Conservation (phyloP, 179 eudicot species). For the Silene coronaria region DNA sequence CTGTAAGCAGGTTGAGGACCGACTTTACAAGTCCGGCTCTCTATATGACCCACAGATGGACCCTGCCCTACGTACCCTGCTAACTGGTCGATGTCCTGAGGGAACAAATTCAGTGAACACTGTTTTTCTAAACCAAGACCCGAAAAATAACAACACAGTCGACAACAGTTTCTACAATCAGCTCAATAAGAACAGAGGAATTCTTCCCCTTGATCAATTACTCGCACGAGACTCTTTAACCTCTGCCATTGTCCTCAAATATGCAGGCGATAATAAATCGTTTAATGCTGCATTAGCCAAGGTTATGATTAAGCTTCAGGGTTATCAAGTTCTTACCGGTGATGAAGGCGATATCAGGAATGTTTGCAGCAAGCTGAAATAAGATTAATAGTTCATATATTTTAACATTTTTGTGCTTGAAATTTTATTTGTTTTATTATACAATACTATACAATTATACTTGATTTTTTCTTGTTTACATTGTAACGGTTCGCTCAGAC, state of each 20-base stretch:
- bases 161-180: constrained; percentile 44
- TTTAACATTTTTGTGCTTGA: too few relatives aligned
- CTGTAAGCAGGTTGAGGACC: constrained; percentile 26
- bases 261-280: constrained; percentile 4
- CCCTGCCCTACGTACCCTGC: constrained; percentile 20
- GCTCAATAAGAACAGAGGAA: constrained; percentile 26
- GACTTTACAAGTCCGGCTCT: constrained; percentile 25
- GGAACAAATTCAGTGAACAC: constrained; percentile 10
- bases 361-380: constrained; percentile 23
- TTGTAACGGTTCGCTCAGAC: too few relatives aligned
- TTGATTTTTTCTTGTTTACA: too few relatives aligned
- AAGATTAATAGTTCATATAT: neutral
- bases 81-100: constrained; percentile 29
- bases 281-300: constrained; percentile 17
- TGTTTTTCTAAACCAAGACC: constrained; percentile 37
- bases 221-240: constrained; percentile 34
- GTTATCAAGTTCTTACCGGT: constrained; percentile 28
- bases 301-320: constrained; percentile 35
- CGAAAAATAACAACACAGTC: constrained; percentile 26
- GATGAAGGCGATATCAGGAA: constrained; percentile 24
- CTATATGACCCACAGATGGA: constrained; percentile 34
- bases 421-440: too few relatives aligned
- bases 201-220: constrained; percentile 43
- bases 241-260: constrained; percentile 14
- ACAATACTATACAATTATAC: too few relatives aligned